Conservation (phyloP, 2,329 filamentous ascomycete species). For the Paraphaeosphaeria sporulosa region DNA sequence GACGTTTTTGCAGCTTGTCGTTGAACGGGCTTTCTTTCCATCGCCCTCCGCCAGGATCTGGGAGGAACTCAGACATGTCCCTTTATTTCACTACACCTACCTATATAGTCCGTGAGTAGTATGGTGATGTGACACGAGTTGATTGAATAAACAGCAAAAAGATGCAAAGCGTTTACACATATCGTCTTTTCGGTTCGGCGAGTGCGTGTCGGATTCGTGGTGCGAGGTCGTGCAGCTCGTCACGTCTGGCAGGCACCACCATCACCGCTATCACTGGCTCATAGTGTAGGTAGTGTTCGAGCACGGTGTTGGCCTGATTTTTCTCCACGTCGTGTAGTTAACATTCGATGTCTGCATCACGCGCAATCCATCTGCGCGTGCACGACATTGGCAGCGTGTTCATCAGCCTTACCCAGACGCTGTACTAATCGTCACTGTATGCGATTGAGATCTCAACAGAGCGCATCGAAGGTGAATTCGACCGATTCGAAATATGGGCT, state of each 20-base stretch:
- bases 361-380: conserved; percentile 13
- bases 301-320: conserved; percentile 6
- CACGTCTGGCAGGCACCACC: no score
- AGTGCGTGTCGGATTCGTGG: no score
- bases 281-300: no score
- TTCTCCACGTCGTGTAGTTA: no score
- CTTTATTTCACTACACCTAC: conserved; percentile 28
- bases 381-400: conserved; percentile 19
- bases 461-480: conserved; percentile 32
- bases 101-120: background rate
- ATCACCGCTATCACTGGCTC: no score
- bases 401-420: conserved; percentile 19
- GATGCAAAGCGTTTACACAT: conserved; percentile 37
- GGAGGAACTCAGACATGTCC: conserved; percentile 30
- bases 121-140: background rate
- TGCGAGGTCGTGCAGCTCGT: no score
- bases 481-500: conserved; percentile 44
- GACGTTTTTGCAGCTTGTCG: conserved; percentile 21
- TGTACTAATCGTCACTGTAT: conserved; percentile 18
- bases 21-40: conserved; percentile 31
- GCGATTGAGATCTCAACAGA: conserved; percentile 19
- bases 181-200: conserved; percentile 31
- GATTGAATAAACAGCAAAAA: conserved; percentile 22
- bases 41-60: conserved; percentile 23
- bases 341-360: background rate